Base-by-base conservation (phyloP, 2,329 filamentous ascomycete genomes). In the Penicillium psychrosexuale region DNA sequence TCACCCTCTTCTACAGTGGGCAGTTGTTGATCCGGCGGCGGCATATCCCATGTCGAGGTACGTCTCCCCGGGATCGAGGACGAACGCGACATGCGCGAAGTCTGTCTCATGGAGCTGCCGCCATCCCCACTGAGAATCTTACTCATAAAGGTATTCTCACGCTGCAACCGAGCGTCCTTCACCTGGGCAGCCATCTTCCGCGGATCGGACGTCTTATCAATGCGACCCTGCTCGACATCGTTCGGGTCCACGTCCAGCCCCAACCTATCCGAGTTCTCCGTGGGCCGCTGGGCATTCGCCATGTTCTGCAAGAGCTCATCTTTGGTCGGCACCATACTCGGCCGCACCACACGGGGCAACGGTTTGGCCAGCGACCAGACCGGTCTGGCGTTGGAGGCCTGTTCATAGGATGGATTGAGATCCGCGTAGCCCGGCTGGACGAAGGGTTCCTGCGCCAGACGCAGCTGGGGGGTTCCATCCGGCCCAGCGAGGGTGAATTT, bases 341-440 rank as follows among this genome's bases (percentile, higher is more conserved):
- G 72, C 36, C 81, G 73, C 49, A 83, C 72, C 0, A 82, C 80
- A 57, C 79, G 79, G 31, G 81, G 80, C 27, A 83, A 64, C 7
- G 81, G 80, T 60, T 81, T 80, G 3, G 79, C 80, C 48, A 83
- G 65, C 66, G 78, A 77, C 76, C 81, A 83, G 44, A 83, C 76
- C 1, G 81, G 80, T 52, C 79, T 77, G 12, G 69, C 61, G 15
- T 80, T 78, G 8, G 71, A 68, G 3, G 80, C 74, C 51, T 82
- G 78, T 31, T 81, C 80, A 55, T 83, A 82, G 30, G 78, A 75
- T 2, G 81, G 81, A 48, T 84, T 83, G 3, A 83, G 69, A 11
- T 79, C 72, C 11, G 73, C 71, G 57, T 83, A 82, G 3, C 79
- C 78, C n/a, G 80, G 78, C 36, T 81, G 77, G n/a, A 83, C 75